A percentile compares a stretch with the other conserved stretches of the same genome.
Evolutionary conservation across 805 yeast species (phyloP).

Genomic region (Teunomyces lycoperdinae): DNA sequence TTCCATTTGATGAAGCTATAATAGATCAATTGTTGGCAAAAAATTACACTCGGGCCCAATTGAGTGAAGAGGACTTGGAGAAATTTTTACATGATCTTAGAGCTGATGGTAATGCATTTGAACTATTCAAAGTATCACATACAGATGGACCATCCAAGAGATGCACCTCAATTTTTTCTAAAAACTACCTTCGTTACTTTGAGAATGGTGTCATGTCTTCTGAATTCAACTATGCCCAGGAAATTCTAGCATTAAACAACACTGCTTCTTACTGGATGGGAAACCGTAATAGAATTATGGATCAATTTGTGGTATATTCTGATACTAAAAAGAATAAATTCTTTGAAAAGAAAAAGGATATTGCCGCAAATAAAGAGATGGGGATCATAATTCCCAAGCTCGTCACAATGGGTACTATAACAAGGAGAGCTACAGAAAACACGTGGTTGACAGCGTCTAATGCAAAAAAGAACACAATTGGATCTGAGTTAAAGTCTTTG

Average conservation of each 20-base stretch:
- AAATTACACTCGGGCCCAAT: constrained; percentile 35
- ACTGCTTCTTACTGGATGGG: constrained; percentile 92
- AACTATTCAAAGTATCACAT: constrained; percentile 77
- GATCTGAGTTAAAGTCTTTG: constrained; percentile 89
- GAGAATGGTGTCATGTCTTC: constrained; percentile 75
- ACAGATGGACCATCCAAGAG: constrained; percentile 75
- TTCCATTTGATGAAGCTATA: constrained; percentile 36
- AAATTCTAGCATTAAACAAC: constrained; percentile 75
- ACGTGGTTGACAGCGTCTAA: constrained; percentile 98
- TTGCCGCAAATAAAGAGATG: constrained; percentile 27
- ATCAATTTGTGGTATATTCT: constrained; percentile 78
- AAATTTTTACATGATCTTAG: constrained; percentile 20
- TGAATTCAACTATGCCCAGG: constrained; percentile 65
- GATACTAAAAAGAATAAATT: constrained; percentile 21
- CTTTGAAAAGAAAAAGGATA: constrained; percentile 22
- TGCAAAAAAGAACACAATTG: constrained; percentile 80
- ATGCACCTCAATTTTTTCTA: constrained; percentile 75
- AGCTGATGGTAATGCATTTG: constrained; percentile 21
- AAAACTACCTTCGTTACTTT: constrained; percentile 65
- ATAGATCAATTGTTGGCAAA: constrained; percentile 30
- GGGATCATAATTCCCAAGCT: constrained; percentile 84
- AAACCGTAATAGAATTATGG: constrained; percentile 75
- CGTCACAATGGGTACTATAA: constrained; percentile 93
- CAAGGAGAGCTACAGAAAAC: constrained; percentile 93
- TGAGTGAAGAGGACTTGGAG: constrained; percentile 28